Evolutionary conservation across 345 rosid genomes (phyloP).

Genomic region (Microcos paniculata): DNA sequence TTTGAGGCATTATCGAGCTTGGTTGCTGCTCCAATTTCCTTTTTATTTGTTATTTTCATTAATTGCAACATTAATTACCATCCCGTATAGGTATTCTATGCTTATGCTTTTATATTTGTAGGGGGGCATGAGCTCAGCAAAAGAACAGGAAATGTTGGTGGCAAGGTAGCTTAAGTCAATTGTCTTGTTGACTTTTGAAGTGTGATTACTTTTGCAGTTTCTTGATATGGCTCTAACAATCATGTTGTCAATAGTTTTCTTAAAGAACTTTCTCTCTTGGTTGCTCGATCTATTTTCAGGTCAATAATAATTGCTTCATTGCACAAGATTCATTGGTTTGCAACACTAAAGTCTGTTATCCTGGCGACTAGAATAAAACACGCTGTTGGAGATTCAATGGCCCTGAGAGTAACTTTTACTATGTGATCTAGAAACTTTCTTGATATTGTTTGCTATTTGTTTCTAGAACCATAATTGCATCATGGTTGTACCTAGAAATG

Average conservation of each 20-base stretch:
- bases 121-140: slow-evolving; percentile 96
- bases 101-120: slow-evolving; percentile 31
- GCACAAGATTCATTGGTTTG: slow-evolving; percentile 55
- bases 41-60: no score
- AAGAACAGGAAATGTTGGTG: slow-evolving; percentile 89
- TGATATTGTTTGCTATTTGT: no score
- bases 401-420: not conserved
- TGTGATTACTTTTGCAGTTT: not conserved
- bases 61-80: no score
- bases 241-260: not conserved
- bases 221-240: no score
- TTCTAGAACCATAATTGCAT: no score
- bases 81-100: no score
- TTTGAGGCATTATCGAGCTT: no score
- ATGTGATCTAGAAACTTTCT: not conserved
- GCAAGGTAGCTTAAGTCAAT: slow-evolving; percentile 64
- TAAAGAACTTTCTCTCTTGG: not conserved
- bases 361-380: not conserved
- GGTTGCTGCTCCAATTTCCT: no score
- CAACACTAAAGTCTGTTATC: slow-evolving; percentile 37
- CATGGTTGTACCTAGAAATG: no score
- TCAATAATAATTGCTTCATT: not conserved
- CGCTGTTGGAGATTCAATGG: not conserved
- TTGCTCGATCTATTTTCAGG: not conserved
- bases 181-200: no score